Evolutionary conservation across 1,284 basidiomycete genomes (phyloP), one percentile per base, ranked within the genome.

Genomic region (Sporisorium exsertum): DNA sequence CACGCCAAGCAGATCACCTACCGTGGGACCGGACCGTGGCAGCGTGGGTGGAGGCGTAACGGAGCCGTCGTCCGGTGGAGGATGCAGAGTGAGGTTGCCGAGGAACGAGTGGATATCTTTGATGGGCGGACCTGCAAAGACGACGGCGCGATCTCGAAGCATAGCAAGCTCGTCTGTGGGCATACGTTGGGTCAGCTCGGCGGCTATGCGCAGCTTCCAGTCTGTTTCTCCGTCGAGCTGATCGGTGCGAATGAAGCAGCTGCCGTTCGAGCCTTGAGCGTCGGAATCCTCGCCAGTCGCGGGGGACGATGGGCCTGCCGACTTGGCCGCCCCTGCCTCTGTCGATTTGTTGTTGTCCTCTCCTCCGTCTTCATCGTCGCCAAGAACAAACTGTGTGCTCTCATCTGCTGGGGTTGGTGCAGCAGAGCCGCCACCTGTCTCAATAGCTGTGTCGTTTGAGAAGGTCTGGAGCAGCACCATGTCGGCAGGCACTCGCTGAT

Each of bases 181-280:
- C 68, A 96, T 86, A 78, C 91, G 91, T 87, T 97, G 95, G 32
- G 92, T 94, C 27, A 91, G 89, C 1, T 92, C 90, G 4, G 97
- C 91, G 0, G 96, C 95, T 1, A 97, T 91, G 12, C 94, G 91
- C 55, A 98, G 88, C 86, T 99, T 99, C 97, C 97, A 99, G 81
- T 99, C 97, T 1, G 97, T 99, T 87, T 99, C 97, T 49, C 97
- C 97, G 79, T 99, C 97, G 12, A 99, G 89, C 84, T 99, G 97
- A 86, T 99, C 97, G 0, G 97, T 99, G 6, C 96, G 89, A 58
- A 99, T 93, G 86, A 99, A 99, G 85, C 96, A 98, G 1, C 95
- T 95, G 2, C 97, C 97, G 35, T 92, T 91, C 5, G 89, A 86
- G 74, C 95, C 95, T n/a, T 62, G 62, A 9, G 59, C 40, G 10